Percentiles rank a stretch among this genome's conserved stretches.
Conservation (phyloP, 1,139 yeast genomes). For the Fermentozyma sake region DNA sequence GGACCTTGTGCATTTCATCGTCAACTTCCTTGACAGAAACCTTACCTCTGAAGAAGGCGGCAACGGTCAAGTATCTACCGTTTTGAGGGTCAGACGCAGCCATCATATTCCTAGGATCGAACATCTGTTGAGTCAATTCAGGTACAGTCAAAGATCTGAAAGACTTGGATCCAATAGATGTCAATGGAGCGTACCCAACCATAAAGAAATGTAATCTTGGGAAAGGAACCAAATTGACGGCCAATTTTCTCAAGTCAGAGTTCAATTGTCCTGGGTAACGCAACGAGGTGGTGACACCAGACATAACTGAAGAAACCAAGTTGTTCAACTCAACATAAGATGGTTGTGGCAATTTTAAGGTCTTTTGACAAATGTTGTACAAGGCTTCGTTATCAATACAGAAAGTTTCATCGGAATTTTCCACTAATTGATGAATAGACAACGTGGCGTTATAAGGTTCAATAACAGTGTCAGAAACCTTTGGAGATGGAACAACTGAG, state of each 20-base stretch:
- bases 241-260: conserved; percentile 86
- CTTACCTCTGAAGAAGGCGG: conserved; percentile 90
- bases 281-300: conserved; percentile 84
- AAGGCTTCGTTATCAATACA: conserved; percentile 93
- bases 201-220: conserved; percentile 92
- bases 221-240: conserved; percentile 90
- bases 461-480: conserved; percentile 86
- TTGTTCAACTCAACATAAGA: conserved; percentile 72
- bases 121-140: conserved; percentile 89
- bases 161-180: conserved; percentile 72
- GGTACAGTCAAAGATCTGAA: conserved; percentile 85
- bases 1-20: conserved; percentile 85
- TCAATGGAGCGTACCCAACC: conserved; percentile 91
- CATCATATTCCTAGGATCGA: conserved; percentile 91
- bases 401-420: conserved; percentile 87
- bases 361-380: conserved; percentile 81
- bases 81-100: conserved; percentile 89
- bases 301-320: conserved; percentile 85
- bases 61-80: conserved; percentile 91
- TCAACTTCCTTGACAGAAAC: conserved; percentile 90
- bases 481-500: conserved; percentile 89
- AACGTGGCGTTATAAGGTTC: conserved; percentile 93
- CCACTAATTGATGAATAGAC: conserved; percentile 89
- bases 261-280: conserved; percentile 94
- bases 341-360: conserved; percentile 77